phyloP scores from a whole-genome alignment of 2,329 filamentous ascomycete genomes.

The Drechslera avenae region DNA sequence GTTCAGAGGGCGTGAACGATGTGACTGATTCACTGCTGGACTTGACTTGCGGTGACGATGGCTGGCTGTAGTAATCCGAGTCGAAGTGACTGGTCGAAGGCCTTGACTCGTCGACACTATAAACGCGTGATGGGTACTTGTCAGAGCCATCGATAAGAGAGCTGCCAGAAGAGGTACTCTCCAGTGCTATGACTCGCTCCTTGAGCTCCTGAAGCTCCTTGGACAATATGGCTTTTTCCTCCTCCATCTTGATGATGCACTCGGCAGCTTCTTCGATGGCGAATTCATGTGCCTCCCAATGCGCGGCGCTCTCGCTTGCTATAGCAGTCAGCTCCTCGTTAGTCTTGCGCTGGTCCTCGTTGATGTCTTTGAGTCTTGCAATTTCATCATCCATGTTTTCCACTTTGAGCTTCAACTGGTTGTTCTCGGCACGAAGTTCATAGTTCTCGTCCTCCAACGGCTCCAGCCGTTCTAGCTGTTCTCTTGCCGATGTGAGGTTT shows the following conservation, averaged over 20 bases:
- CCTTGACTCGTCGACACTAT: constrained; percentile 43
- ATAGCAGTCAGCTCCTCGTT: constrained; percentile 36
- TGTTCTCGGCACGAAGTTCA: constrained; percentile 35
- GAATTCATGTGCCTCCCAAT: constrained; percentile 33
- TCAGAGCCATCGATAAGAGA: constrained; percentile 21
- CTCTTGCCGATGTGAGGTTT: constrained; percentile 27
- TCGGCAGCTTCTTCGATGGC: constrained; percentile 43
- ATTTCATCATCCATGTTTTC: constrained; percentile 29
- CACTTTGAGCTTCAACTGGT: constrained; percentile 24
- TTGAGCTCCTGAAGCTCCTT: constrained; percentile 33
- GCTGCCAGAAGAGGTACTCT: constrained; percentile 15
- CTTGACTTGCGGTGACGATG: constrained; percentile 36
- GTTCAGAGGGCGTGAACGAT: constrained; percentile 28
- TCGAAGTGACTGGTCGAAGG: constrained; percentile 46
- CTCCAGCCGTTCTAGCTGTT: constrained; percentile 36
- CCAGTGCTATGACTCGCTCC: constrained; percentile 21
- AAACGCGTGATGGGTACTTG: constrained; percentile 30
- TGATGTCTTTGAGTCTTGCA: constrained; percentile 19
- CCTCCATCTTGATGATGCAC: constrained; percentile 36
- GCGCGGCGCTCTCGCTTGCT: constrained; percentile 33
- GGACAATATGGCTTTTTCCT: constrained; percentile 31
- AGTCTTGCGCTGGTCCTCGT: constrained; percentile 20
- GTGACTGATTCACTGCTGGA: constrained; percentile 26
- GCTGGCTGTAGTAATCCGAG: constrained; percentile 48
- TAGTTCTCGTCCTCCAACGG: constrained; percentile 32